Percentiles rank a stretch among this genome's conserved stretches.
phyloP scores from a whole-genome alignment of 2,329 filamentous ascomycete species.

The Mycosphaerella sp. region DNA sequence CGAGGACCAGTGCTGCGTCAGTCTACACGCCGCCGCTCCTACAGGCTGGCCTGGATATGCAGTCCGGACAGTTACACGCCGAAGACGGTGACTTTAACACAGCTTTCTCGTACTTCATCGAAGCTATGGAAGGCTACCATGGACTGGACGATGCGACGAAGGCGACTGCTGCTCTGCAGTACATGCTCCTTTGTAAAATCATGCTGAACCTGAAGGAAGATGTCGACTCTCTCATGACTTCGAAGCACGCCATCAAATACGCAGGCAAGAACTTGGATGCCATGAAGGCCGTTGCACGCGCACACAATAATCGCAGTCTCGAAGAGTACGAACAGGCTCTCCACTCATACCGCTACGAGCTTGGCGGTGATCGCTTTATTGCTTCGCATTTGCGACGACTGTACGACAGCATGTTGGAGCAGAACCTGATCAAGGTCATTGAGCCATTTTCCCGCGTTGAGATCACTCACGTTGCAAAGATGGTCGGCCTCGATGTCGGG shows the following conservation, averaged over 20 bases:
- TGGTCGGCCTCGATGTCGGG: constrained; percentile 91
- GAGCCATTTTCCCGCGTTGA: constrained; percentile 97
- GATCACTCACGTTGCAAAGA: constrained; percentile 93
- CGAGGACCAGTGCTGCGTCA: constrained; percentile 88
- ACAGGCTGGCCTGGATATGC: constrained; percentile 97
- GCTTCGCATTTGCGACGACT: constrained; percentile 91
- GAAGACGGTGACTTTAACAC: constrained; percentile 99
- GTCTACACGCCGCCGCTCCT: constrained; percentile 95
- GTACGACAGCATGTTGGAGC: constrained; percentile 98
- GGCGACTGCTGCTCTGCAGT: constrained; percentile 96
- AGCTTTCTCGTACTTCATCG: constrained; percentile 97
- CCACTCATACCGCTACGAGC: constrained; percentile 82
- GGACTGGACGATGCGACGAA: constrained; percentile 79
- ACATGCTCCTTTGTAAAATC: constrained; percentile 99
- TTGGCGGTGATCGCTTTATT: constrained; percentile 92
- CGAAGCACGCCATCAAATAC: constrained; percentile 95
- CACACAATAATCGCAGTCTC: constrained; percentile 88
- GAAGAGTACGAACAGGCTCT: constrained; percentile 96
- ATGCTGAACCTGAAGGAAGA: constrained; percentile 98
- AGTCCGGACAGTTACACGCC: constrained; percentile 96
- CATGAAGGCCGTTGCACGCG: constrained; percentile 97
- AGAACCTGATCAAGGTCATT: constrained; percentile 99
- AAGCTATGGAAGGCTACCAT: constrained; percentile 95
- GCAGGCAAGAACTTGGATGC: constrained; percentile 92
- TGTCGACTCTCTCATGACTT: constrained; percentile 87